Percentiles rank a stretch among this genome's conserved stretches.
These are phyloP conservation scores for Tanacetum coccineum DNA, from an alignment of 129 eudicot genomes.

Conservation along the genomic window DNA sequence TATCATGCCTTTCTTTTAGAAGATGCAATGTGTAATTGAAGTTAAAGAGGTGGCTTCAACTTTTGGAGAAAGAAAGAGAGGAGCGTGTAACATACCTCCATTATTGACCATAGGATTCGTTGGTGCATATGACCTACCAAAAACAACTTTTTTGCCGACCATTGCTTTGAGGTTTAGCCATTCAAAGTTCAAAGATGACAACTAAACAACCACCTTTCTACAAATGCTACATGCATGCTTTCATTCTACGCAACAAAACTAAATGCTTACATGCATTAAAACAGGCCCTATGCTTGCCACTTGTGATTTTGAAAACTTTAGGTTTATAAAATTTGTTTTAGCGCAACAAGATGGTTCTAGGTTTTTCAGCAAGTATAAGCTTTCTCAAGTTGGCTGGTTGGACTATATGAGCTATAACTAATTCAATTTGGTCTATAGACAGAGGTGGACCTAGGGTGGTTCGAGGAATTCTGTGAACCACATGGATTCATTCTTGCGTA, in stretches of 20 bases:
- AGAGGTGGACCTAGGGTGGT: too few relatives aligned
- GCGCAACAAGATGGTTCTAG: background rate
- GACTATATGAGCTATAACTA: too few relatives aligned
- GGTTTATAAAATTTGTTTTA: background rate
- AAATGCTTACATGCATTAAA: background rate
- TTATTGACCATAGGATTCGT: constrained; percentile 20
- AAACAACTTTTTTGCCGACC: constrained; percentile 28
- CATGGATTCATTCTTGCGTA: too few relatives aligned
- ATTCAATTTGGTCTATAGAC: too few relatives aligned
- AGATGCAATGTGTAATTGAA: constrained; percentile 27
- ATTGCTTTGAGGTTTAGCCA: constrained; percentile 8
- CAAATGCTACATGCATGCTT: constrained; percentile 10
- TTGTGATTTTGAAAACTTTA: background rate
- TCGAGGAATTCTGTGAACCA: too few relatives aligned
- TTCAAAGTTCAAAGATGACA: constrained; percentile 19
- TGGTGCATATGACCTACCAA: constrained; percentile 24
- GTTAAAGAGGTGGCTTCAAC: constrained; percentile 19
- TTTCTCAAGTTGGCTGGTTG: too few relatives aligned
- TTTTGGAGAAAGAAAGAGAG: constrained; percentile 25
- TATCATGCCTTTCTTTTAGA: constrained; percentile 23
- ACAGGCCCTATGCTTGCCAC: background rate
- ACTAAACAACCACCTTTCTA: constrained; percentile 7
- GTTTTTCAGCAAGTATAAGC: too few relatives aligned
- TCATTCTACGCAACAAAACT: constrained; percentile 21
- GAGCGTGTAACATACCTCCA: constrained; percentile 32